phyloP scores from a whole-genome alignment of 345 rosid species.

The Gossypium longicalyx region DNA sequence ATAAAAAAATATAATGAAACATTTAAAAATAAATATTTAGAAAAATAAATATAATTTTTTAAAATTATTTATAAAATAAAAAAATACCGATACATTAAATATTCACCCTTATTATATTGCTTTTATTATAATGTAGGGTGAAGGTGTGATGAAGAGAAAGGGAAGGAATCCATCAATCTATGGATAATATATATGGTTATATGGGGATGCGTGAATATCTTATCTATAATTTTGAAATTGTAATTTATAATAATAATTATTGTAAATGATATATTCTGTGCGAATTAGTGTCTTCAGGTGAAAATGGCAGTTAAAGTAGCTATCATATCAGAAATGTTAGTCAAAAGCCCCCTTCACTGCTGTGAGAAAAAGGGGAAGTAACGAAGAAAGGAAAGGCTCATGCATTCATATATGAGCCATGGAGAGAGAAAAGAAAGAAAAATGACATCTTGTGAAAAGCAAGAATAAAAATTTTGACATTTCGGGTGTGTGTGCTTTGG shows the following conservation, averaged over 20 bases:
- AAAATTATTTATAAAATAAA: no score
- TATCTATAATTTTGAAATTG: no score
- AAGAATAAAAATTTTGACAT: slow-evolving; percentile 13
- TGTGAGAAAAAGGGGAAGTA: slow-evolving; percentile 1
- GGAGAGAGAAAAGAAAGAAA: neutral
- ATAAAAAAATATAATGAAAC: no score
- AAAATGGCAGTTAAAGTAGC: slow-evolving; percentile 18
- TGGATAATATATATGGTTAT: slow-evolving; percentile 5
- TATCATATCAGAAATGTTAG: slow-evolving; percentile 6
- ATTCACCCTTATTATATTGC: neutral
- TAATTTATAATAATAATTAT: neutral
- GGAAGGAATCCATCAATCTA: neutral
- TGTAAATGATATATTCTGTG: neutral
- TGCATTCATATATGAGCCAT: neutral
- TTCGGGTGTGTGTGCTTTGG: slow-evolving; percentile 7
- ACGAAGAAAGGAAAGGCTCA: neutral
- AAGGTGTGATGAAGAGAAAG: neutral
- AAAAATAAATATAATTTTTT: no score
- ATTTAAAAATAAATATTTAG: no score
- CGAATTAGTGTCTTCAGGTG: slow-evolving; percentile 3
- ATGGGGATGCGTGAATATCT: neutral
- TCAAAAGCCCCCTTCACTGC: slow-evolving; percentile 13
- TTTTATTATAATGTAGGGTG: neutral
- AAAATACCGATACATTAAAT: no score
- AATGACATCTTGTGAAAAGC: neutral